Evolutionary conservation across 2,329 filamentous ascomycete species (phyloP), one percentile per base, ranked within the genome.

Genomic region (Sclerotinia subarctica): DNA sequence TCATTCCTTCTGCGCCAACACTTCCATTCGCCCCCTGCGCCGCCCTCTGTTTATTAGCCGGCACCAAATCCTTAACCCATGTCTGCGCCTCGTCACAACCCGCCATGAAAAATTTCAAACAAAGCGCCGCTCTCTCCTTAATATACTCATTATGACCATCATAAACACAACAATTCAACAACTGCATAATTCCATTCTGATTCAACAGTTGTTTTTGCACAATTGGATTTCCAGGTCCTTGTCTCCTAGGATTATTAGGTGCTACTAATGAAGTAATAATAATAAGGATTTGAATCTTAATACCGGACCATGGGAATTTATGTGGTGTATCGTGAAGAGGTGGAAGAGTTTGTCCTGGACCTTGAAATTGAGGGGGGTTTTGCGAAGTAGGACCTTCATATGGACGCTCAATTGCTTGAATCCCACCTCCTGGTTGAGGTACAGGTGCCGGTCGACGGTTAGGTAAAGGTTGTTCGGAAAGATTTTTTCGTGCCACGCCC

Each of bases 141-240:
- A 96, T 94, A 77, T 94, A 97, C 0, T 93, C 93, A 76, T 97
- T 97, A 79, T 96, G 88, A 73, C 94, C 93, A 76, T 98, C 94
- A 77, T 95, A 95, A 44, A 89, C 86, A 74, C 93, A 97, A 79
- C 93, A 97, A 75, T 93, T 93, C 21, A 97, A 85, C 26, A 98
- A 85, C 0, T 92, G 89, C 73, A 96, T 91, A 54, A 98, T 91
- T 53, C 94, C 94, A 72, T 93, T 91, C 74, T 94, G 87, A 60
- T 88, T 86, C 56, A 96, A 87, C 70, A 98, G 92, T 77, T 97
- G 94, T 74, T 90, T 88, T 79, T 98, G 94, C 0, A 97, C 94
- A 11, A 88, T 86, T 0, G 90, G 85, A 73, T 90, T 89, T 21
- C 87, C 87, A 0, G 87, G 87, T 26, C 85, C 85, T 69, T 81